Evolutionary conservation across 352 stramenopile genomes (phyloP).

Genomic region (Peronospora destructor): DNA sequence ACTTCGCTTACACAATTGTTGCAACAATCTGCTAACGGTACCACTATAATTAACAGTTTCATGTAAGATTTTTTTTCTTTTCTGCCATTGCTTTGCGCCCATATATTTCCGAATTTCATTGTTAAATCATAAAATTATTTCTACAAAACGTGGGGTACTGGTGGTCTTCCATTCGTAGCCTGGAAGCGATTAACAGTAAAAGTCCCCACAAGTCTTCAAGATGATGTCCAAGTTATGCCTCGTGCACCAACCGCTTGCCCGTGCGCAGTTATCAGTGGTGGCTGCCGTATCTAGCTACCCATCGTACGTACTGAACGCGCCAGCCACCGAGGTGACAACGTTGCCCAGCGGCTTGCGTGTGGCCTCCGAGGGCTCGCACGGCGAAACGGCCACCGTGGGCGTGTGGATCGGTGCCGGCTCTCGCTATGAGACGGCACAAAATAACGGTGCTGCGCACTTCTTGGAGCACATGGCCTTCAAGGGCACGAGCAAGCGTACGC

Average conservation of each 20-base stretch:
- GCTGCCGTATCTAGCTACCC: conserved; percentile 72
- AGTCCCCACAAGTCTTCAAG: conserved; percentile 8
- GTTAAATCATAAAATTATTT: conserved; percentile 14
- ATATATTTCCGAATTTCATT: conserved; percentile 11
- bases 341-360: conserved; percentile 95
- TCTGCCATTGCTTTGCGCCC: too few species aligned
- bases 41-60: too few species aligned
- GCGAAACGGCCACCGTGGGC: conserved; percentile 97
- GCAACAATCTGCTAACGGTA: too few species aligned
- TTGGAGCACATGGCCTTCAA: conserved; percentile 99
- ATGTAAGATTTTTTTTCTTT: too few species aligned
- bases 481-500: conserved; percentile 93
- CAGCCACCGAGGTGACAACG: conserved; percentile 94
- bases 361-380: conserved; percentile 94
- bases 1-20: too few species aligned
- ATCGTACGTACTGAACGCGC: conserved; percentile 89
- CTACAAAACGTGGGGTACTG: conserved; percentile 26
- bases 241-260: conserved; percentile 47
- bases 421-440: conserved; percentile 96
- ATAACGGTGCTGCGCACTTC: conserved; percentile 99
- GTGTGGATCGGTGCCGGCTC: conserved; percentile 95
- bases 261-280: conserved; percentile 64
- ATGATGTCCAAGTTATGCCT: conserved; percentile 68
- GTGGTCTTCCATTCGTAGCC: conserved; percentile 34
- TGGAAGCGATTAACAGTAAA: conserved; percentile 18